Base-by-base conservation (phyloP, 164 flowering plant genomes). In the Aristolochia fimbriata region DNA sequence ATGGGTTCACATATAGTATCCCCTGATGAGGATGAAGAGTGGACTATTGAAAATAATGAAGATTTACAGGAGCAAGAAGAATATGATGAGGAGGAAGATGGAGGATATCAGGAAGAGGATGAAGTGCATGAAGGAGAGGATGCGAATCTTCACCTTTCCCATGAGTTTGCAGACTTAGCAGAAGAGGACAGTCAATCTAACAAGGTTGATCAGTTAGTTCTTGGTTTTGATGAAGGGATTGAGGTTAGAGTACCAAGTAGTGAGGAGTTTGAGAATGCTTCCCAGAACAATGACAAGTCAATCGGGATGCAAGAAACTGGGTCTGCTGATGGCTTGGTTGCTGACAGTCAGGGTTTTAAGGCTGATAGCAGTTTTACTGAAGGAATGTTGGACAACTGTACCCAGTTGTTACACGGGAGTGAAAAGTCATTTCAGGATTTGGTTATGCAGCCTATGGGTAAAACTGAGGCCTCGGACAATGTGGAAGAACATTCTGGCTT, bases 71-170 rank as follows among this genome's bases (percentile, higher is more conserved):
- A 81, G 72, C 98, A 87, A 71, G 97, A 84, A 71, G 98, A 84
- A 62, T 92, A 89, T 76, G 98, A 92, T 62, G 93, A 89, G 66
- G 91, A 82, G 66, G 93, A 75, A 60, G 85, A 82, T 62, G 86
- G 80, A 37, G 43, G 43, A 27, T 89, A 84, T 62, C 70, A 74
- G 59, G 98, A 87, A 67, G 98, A 85, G 66, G 96, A 86, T 73
- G 96, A 89, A 70, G 79, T 78, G 58, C 93, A 77, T 66, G 95
- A 78, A 55, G 91, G 72, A 30, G 80, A 81, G 63, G 84, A 80
- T 66, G 84, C 71, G 51, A 79, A 82, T 68, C 63, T 82, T 65
- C 74, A 74, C 49, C 72, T 85, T 57, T 57, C 66, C 57, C 74
- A 64, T 47, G 95, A 83, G 57, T 80, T 86, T 70, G 85, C 78